Evolutionary conservation across 1,284 basidiomycete species (phyloP), one percentile per base, ranked within the genome.

Genomic region (Cutaneotrichosporon mucoides): DNA sequence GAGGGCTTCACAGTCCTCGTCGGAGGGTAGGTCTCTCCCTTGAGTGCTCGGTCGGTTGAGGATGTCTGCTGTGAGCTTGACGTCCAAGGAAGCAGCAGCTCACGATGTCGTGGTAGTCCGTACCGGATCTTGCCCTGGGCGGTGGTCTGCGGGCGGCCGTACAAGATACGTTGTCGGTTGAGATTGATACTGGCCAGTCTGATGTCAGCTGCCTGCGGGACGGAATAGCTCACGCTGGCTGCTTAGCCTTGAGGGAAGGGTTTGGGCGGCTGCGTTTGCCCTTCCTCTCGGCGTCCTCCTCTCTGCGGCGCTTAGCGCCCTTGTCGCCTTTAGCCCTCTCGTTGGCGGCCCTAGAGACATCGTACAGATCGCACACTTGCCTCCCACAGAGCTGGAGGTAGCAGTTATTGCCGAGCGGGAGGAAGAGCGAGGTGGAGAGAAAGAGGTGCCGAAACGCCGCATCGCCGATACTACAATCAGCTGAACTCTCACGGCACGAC

Each of bases 321-420:
- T 13, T 8, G 2, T 33, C 49, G 5, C 3, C 59, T 24, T 13
- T 45, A 16, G 40, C 24, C 24, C 24, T 2, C 3, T 24, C 24
- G 3, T 24, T n/a, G 24, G 12, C 42, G 8, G 5, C 41, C 40
- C 44, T 13, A 33, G 10, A 34, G 11, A 11, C n/a, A 16, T 45
- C 34, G 42, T 12, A 16, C 24, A 64, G 67, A 38, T 65, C 59
- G 57, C 72, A 70, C n/a, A 73, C 52, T 12, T 80, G 79, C 4
- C 42, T 33, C 1, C 82, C 82, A 13, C 74, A 77, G 5, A 82
- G 64, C 61, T 83, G 82, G 7, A 78, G 64, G 58, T 70, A 81
- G 68, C 80, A 81, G 55, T 76, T 79, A 55, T 80, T 79, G 5
- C 72, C 66, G 5, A 82, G 64, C 0, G 78, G 76, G 0, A 77